Evolutionary conservation across 2,329 filamentous ascomycete genomes (phyloP).

Genomic region (Parascedosporium putredinis): DNA sequence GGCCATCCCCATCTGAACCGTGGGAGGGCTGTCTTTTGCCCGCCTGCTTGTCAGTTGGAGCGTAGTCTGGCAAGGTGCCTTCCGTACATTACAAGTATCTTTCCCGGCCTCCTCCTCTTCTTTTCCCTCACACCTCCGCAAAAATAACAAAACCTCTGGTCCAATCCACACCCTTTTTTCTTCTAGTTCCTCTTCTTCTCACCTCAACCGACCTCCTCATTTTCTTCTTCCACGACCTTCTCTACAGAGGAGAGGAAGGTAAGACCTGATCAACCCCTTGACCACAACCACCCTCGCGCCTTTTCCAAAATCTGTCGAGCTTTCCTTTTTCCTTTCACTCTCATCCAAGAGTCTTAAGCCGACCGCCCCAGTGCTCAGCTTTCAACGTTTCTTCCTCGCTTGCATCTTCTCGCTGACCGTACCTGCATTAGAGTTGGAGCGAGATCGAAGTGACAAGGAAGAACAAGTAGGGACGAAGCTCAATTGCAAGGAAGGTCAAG

Average conservation of each 20-base stretch:
- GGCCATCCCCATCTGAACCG: not conserved
- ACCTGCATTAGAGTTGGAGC: slow-evolving; percentile 9
- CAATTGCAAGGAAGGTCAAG: not conserved
- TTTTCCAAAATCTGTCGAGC: slow-evolving; percentile 1
- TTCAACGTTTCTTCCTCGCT: not conserved
- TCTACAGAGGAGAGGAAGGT: slow-evolving; percentile 8
- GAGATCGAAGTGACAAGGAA: slow-evolving; percentile 9
- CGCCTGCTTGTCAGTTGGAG: slow-evolving; percentile 1
- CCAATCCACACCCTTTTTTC: slow-evolving; percentile 8
- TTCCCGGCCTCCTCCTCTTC: slow-evolving; percentile 6
- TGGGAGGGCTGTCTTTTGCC: not conserved
- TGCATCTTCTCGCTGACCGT: slow-evolving; percentile 8
- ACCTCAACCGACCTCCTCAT: slow-evolving; percentile 8
- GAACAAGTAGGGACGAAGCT: not conserved
- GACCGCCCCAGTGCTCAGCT: not conserved
- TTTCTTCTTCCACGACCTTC: slow-evolving; percentile 6
- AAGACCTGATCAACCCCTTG: slow-evolving; percentile 5
- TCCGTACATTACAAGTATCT: slow-evolving; percentile 6
- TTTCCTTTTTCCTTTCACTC: not conserved
- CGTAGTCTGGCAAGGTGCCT: not conserved
- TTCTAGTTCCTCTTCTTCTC: slow-evolving; percentile 4
- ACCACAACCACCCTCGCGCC: not conserved
- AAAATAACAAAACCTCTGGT: slow-evolving; percentile 9
- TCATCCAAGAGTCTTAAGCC: slow-evolving; percentile 1
- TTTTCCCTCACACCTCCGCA: slow-evolving; percentile 8